phyloP scores from a whole-genome alignment of 2,329 filamentous ascomycete species.

The Scytalidium lignicola region DNA sequence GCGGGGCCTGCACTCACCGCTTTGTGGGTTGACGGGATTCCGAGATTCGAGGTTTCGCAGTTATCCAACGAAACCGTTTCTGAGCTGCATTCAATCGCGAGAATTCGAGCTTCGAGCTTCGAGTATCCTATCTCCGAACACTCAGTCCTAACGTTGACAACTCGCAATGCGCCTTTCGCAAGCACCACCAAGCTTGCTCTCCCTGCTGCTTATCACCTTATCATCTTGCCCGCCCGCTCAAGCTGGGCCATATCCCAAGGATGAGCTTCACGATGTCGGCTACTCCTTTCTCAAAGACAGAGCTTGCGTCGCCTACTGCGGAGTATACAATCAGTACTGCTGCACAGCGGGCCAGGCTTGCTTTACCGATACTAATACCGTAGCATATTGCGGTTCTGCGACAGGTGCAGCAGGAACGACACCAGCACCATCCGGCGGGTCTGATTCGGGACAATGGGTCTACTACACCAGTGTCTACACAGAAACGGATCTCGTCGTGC shows the following conservation, averaged over 20 bases:
- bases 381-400: conserved; percentile 43
- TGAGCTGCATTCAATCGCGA: no score
- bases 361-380: conserved; percentile 41
- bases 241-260: conserved; percentile 46
- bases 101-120: no score
- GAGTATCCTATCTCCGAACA: no score
- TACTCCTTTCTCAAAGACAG: conserved; percentile 46
- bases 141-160: no score
- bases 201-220: conserved; percentile 35
- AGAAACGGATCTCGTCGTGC: conserved; percentile 45
- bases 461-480: conserved; percentile 49
- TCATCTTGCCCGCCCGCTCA: conserved; percentile 28
- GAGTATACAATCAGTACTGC: conserved; percentile 50
- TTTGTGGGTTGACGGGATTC: no score
- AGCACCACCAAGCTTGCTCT: conserved; percentile 23
- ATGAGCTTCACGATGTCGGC: conserved; percentile 41
- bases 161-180: conserved; percentile 32
- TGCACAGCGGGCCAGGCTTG: conserved; percentile 45
- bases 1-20: no score
- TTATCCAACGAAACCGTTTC: no score
- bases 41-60: no score
- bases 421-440: conserved; percentile 32
- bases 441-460: conserved; percentile 18
- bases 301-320: conserved; percentile 48
- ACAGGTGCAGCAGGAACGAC: conserved; percentile 20